Base-by-base conservation (phyloP, 2,329 filamentous ascomycete species). In the Emmonsiellopsis sp. region DNA sequence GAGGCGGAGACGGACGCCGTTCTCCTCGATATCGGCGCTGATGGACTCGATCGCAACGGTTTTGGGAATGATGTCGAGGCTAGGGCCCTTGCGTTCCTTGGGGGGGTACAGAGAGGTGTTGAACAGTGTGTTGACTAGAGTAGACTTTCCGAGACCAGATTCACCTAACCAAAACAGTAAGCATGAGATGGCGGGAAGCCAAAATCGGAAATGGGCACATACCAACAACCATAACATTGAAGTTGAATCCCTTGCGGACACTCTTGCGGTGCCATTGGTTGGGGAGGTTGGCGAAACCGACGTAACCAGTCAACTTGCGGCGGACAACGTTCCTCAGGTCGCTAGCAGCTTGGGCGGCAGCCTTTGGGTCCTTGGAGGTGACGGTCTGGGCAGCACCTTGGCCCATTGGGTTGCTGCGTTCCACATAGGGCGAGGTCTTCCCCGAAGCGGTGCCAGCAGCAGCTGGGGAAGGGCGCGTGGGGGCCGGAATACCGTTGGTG, bases 201-300 rank as follows among this genome's bases (percentile, higher is more conserved):
- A 42, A 37, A 2, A 21, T 43, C 31, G n/a, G 39, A 21, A 9
- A 33, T 42, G 17, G 27, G 43, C 45, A 85, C 91, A 69, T 80
- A 97, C 93, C 93, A 75, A 98, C 93, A 74, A 98, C 93, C 93
- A 98, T 98, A 63, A 98, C 93, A 71, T 98, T 98, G 82, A 98
- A 98, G 83, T 97, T 98, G 83, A 98, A 98, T 58, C 93, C 93
- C 77, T 98, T 98, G 71, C 93, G 89, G 67, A 98, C 93, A 83
- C 91, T 96, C 86, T 98, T 98, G 74, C 93, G 92, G 80, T 98
- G 93, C 93, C 93, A 98, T 77, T 98, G 93, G 78, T 98, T 98
- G 60, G 93, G 93, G 70, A 98, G 77, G 73, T 98, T 98, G 73
- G 93, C 93, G 69, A 98, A 98, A 61, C 93, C 93, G 67, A 98